Percentiles rank a stretch among this genome's conserved stretches.
These are phyloP conservation scores for Fusarium tuaranense DNA, from an alignment of 2,329 filamentous ascomycete species.

Conservation along the genomic window DNA sequence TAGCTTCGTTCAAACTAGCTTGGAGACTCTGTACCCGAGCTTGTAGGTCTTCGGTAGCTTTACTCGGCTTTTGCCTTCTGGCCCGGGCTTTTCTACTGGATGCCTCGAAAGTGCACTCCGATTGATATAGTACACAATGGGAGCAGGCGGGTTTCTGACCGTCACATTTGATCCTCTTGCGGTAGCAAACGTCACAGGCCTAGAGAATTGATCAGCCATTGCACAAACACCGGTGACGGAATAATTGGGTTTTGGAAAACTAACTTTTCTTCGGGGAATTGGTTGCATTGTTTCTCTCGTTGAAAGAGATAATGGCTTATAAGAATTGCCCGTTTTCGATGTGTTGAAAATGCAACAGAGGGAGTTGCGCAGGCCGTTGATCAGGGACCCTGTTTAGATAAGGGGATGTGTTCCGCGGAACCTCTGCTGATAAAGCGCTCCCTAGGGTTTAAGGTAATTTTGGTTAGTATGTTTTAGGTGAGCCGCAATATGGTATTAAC, in stretches of 20 bases:
- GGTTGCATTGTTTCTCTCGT: not conserved
- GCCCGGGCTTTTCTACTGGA: not conserved
- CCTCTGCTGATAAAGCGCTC: not conserved
- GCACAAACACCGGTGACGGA: not conserved
- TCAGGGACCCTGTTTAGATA: not conserved
- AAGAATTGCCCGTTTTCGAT: not conserved
- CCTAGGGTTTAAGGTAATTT: not conserved
- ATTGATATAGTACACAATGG: slow-evolving; percentile 11
- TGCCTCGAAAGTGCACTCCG: slow-evolving; percentile 6
- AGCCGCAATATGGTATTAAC: too few relatives aligned
- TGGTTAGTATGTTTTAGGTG: not conserved
- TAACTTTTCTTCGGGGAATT: not conserved
- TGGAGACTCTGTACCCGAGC: not conserved
- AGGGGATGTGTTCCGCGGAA: not conserved
- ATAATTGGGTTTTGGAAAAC: not conserved
- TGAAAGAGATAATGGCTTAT: too few relatives aligned
- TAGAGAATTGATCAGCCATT: not conserved
- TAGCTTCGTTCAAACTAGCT: not conserved
- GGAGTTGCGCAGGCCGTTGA: not conserved
- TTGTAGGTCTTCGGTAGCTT: not conserved
- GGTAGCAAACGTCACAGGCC: slow-evolving; percentile 35
- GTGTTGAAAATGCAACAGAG: not conserved
- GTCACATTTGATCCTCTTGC: slow-evolving; percentile 32
- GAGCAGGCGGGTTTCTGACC: slow-evolving; percentile 19
- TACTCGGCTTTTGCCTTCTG: not conserved